Base-by-base conservation (phyloP, 2,329 filamentous ascomycete species). In the Pseudogymnoascus sp. region DNA sequence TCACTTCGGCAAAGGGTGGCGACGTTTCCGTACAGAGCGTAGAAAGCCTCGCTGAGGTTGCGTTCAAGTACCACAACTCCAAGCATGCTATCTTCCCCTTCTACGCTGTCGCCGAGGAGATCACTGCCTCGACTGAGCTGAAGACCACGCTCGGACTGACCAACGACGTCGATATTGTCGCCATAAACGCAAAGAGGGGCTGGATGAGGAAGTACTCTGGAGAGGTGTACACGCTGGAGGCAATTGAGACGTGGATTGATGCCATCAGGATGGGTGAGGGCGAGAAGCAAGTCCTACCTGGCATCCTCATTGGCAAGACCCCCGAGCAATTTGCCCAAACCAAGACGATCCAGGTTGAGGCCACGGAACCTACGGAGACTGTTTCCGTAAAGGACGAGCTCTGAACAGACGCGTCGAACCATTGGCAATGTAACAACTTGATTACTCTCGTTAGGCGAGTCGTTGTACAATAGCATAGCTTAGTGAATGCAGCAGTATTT, bases 191-290 rank as follows among this genome's bases (percentile, higher is more conserved):
- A 33, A 91, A 93, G 71, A 86, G 92, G 62, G 83, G 84, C 43
- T 99, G 95, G 95, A 96, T 88, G 84, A 88, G 89, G 70, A 84
- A 83, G 64, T 95, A 90, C 74, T 6, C 71, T 53, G 67, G 66
- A 4, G 74, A 76, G 7, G 74, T 76, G 14, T 86, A 86, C 50
- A 84, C 83, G 62, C 72, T 81, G 24, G 79, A 83, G 62, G 83
- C 82, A 26, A 78, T 99, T 31, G 91, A 96, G 77, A 78, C 79
- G 66, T 99, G 93, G 91, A 85, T 99, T 64, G 95, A 99, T 71
- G 82, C 85, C n/a, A 91, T 98, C 66, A 87, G 91, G 38, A 83
- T 99, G 81, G 91, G 93, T 61, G 93, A 98, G 72, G 89, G 91
- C 2, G 78, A 83, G 64, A 97, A 93, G 81, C 82, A 86, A 70